Base-by-base conservation (phyloP, 1,284 basidiomycete genomes). In the Mycosarcoma maydis region DNA sequence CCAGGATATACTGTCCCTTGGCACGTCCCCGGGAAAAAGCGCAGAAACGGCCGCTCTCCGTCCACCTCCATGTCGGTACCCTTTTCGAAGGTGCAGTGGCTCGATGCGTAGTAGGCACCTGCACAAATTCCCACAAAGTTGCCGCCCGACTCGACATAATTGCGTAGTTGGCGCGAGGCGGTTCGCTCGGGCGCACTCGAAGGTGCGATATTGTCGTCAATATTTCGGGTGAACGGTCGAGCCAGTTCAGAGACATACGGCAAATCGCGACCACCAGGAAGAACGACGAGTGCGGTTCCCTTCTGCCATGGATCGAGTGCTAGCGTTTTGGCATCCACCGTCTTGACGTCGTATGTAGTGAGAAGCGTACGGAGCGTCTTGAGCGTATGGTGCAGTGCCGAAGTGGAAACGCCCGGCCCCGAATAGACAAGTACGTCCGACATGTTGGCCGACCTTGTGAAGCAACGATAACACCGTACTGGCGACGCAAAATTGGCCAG, bases 141-240 rank as follows among this genome's bases (percentile, higher is more conserved):
- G 4, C 94, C 94, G 1, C 93, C 76, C 6, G 83, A 74, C 43
- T 88, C 84, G 9, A 91, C 87, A 72, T 87, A 95, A 11, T 84
- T 83, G 47, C 85, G 85, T 46, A 94, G 87, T 24, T 61, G 41
- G 26, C 44, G 32, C 11, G 52, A 43, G 13, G 66, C 74, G 6
- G 39, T 52, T 11, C 51, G 43, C 29, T 47, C 26, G 2, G 37
- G 11, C 3, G 30, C 45, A 17, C 26, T 22, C 3, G 43, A 48
- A 5, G 60, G 47, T 7, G 43, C 20, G 22, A 29, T 13, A 6
- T 32, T 23, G 16, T 13, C 29, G 8, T 54, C 58, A 14, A 33
- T 42, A 19, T 22, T 42, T 9, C 61, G 64, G n/a, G 43, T 39
- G 44, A 60, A 58, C 1, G 52, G 14, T 11, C 51, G 40, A 8